Evolutionary conservation across 1,139 yeast species (phyloP).

Genomic region (Suhomyces bokatorum): DNA sequence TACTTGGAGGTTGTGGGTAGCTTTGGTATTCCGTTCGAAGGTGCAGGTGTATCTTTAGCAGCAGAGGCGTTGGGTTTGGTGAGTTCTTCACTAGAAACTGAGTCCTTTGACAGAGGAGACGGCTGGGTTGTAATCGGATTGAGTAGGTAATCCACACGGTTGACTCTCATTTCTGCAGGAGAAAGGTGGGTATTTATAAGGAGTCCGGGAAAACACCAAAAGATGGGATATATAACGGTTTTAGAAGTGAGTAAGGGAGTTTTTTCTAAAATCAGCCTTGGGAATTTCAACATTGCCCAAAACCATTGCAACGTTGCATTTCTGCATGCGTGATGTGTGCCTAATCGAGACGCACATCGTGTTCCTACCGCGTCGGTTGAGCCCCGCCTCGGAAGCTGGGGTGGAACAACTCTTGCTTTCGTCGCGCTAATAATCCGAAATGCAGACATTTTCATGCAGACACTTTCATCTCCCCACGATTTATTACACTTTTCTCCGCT

Average conservation of each 20-base stretch:
- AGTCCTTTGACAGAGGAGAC: not conserved
- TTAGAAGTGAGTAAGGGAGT: not conserved
- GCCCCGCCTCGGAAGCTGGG: not conserved
- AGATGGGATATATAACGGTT: not conserved
- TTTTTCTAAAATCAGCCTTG: not conserved
- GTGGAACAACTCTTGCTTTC: not conserved
- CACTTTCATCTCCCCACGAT: not conserved
- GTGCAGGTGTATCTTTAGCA: not conserved
- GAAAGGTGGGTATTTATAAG: constrained; percentile 5
- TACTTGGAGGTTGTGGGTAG: not conserved
- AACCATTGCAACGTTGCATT: constrained; percentile 21
- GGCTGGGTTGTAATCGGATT: constrained; percentile 21
- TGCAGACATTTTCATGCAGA: constrained; percentile 4
- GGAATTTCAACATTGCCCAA: not conserved
- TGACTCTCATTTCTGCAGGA: constrained; percentile 9
- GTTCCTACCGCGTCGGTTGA: not conserved
- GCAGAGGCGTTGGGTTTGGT: not conserved
- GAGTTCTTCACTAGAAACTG: not conserved
- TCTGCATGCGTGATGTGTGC: not conserved
- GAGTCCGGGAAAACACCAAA: not conserved
- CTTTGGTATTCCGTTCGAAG: not conserved
- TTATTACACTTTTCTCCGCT: not conserved
- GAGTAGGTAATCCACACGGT: constrained; percentile 24
- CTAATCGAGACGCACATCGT: too few species aligned
- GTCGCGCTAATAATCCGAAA: constrained; percentile 2